These are phyloP conservation scores for Aspergillus uvarum DNA, from an alignment of 2,329 filamentous ascomycete species.

Conservation along the genomic window DNA sequence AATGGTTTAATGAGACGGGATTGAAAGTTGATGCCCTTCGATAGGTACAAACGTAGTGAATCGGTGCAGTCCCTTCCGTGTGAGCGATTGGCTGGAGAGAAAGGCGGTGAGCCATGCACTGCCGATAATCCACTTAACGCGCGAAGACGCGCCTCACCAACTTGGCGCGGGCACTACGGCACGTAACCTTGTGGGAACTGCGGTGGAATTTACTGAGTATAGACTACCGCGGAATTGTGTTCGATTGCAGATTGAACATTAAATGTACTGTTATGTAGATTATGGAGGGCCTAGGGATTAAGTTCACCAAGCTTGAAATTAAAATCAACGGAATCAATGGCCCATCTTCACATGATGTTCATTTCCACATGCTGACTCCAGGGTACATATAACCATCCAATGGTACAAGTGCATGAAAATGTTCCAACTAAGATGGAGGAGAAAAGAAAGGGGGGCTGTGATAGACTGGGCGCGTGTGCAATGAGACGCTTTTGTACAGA, in stretches of 20 bases:
- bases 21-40: neutral
- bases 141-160: conserved; percentile 18
- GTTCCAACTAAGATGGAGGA: conserved; percentile 8
- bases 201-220: no score
- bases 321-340: conserved; percentile 29
- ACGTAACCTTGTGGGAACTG: no score
- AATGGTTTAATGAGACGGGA: neutral
- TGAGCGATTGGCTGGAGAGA: conserved; percentile 11
- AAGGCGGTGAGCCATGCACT: conserved; percentile 24
- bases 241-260: neutral
- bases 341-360: conserved; percentile 15
- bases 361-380: conserved; percentile 15
- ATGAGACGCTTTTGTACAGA: conserved; percentile 36
- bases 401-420: conserved; percentile 14
- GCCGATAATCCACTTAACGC: conserved; percentile 23
- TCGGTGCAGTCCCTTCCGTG: conserved; percentile 8
- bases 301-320: conserved; percentile 25
- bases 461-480: conserved; percentile 12
- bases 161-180: no score
- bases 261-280: neutral
- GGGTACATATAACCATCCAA: conserved; percentile 5
- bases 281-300: conserved; percentile 2
- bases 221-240: no score
- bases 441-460: conserved; percentile 10
- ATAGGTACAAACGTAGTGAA: conserved; percentile 14